Evolutionary conservation across 768 basidiomycete genomes (phyloP).

Genomic region (Tulasnella sp.): DNA sequence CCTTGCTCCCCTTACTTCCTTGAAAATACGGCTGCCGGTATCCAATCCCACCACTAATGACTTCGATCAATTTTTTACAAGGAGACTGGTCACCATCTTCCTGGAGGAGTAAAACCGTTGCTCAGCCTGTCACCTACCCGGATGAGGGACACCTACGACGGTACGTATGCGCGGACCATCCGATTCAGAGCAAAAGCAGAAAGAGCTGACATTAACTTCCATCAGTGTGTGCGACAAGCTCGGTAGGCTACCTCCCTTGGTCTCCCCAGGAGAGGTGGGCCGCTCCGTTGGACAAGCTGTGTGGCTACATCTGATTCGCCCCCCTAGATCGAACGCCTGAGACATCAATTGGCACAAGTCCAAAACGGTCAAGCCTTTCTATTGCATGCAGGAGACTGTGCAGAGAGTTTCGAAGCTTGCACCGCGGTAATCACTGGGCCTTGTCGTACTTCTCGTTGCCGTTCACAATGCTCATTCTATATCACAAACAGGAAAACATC

Average conservation of each 20-base stretch:
- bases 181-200: not conserved
- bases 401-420: slow-evolving; percentile 89
- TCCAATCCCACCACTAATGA: not conserved
- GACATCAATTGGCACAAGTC: slow-evolving; percentile 67
- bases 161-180: no score
- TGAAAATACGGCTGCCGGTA: no score
- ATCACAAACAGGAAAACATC: slow-evolving; percentile 57
- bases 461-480: not conserved
- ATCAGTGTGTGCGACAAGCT: slow-evolving; percentile 70
- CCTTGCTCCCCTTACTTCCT: no score
- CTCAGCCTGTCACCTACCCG: slow-evolving; percentile 64
- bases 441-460: no score
- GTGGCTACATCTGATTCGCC: no score
- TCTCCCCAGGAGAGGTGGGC: slow-evolving; percentile 81
- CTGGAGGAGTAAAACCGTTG: slow-evolving; percentile 66
- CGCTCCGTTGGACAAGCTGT: no score
- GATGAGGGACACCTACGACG: slow-evolving; percentile 48
- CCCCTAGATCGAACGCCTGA: slow-evolving; percentile 70
- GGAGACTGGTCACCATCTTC: slow-evolving; percentile 58
- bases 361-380: slow-evolving; percentile 85
- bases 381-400: slow-evolving; percentile 95
- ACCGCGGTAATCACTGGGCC: slow-evolving; percentile 58
- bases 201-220: not conserved
- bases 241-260: slow-evolving; percentile 70
- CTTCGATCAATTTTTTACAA: not conserved